Conservation (phyloP, 2,329 filamentous ascomycete genomes). For the Biscogniauxia marginata region DNA sequence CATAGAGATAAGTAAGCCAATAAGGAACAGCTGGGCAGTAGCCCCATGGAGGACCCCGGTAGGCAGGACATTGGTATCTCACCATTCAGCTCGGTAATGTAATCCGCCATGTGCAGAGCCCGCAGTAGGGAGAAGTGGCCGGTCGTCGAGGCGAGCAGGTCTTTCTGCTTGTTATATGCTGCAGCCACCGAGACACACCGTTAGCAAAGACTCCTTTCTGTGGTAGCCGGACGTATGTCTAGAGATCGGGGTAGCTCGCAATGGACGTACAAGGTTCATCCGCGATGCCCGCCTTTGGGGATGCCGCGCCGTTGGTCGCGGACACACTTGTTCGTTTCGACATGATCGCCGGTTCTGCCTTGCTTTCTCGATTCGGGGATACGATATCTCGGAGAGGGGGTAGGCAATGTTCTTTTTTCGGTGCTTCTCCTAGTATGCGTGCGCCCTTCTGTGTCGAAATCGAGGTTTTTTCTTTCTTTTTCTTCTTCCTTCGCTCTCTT, state of each 20-base stretch:
- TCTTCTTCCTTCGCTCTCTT: too few species aligned
- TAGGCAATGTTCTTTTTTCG: not conserved
- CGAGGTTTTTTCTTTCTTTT: too few species aligned
- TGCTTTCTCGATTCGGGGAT: not conserved
- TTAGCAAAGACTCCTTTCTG: too few species aligned
- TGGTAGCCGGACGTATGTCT: too few species aligned
- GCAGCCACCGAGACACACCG: constrained; percentile 23
- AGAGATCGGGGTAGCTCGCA: not conserved
- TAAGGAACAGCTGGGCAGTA: not conserved
- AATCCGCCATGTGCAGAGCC: constrained; percentile 75
- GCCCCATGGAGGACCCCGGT: too few species aligned
- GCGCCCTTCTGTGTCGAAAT: too few species aligned
- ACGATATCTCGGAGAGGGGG: not conserved
- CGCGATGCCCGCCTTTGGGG: constrained; percentile 39
- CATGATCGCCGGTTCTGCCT: constrained; percentile 44
- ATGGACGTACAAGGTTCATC: constrained; percentile 42
- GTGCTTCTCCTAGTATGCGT: too few species aligned
- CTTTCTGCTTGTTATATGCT: constrained; percentile 75
- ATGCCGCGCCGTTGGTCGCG: constrained; percentile 46
- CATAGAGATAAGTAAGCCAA: constrained; percentile 9
- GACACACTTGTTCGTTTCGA: constrained; percentile 58
- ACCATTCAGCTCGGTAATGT: constrained; percentile 83
- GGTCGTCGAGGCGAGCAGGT: constrained; percentile 65
- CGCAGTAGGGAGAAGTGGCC: constrained; percentile 71
- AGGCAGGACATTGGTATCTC: constrained; percentile 18